Evolutionary conservation across 129 eudicot genomes (phyloP).

Genomic region (Lactuca sativa): DNA sequence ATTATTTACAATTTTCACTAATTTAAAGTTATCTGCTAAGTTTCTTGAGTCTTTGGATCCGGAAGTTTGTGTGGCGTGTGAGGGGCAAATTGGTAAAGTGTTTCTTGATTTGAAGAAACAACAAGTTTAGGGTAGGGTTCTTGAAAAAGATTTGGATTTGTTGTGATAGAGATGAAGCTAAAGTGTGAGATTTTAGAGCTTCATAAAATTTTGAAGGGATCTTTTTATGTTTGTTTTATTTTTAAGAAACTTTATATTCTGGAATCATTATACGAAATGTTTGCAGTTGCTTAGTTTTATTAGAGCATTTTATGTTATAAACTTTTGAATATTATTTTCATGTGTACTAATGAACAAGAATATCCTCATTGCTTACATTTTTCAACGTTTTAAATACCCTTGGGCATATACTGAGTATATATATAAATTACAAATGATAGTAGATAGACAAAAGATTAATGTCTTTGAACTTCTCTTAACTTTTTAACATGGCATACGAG

Average conservation of each 20-base stretch:
- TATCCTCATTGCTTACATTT: too few relatives aligned
- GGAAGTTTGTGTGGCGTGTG: slow-evolving; percentile 59
- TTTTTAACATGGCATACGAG: too few relatives aligned
- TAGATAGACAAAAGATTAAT: too few relatives aligned
- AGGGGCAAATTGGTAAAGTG: slow-evolving; percentile 64
- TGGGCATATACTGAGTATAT: too few relatives aligned
- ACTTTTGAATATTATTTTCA: background rate
- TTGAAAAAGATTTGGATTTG: background rate
- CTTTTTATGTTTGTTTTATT: too few relatives aligned
- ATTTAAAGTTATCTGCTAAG: slow-evolving; percentile 27
- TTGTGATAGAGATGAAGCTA: background rate
- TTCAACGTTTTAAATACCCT: too few relatives aligned
- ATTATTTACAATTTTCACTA: slow-evolving; percentile 46
- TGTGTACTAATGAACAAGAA: too few relatives aligned
- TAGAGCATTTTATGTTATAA: background rate
- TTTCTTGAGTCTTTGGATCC: slow-evolving; percentile 67
- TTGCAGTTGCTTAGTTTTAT: background rate
- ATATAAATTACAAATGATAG: too few relatives aligned
- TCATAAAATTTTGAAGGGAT: slow-evolving; percentile 23
- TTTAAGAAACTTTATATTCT: background rate
- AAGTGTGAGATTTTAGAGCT: too few relatives aligned
- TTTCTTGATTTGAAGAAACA: slow-evolving; percentile 69
- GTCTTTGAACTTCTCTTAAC: too few relatives aligned
- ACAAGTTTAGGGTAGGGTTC: slow-evolving; percentile 26
- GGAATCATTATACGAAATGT: background rate